Conservation (phyloP, 2,329 filamentous ascomycete genomes). For the Fusarium sp. region DNA sequence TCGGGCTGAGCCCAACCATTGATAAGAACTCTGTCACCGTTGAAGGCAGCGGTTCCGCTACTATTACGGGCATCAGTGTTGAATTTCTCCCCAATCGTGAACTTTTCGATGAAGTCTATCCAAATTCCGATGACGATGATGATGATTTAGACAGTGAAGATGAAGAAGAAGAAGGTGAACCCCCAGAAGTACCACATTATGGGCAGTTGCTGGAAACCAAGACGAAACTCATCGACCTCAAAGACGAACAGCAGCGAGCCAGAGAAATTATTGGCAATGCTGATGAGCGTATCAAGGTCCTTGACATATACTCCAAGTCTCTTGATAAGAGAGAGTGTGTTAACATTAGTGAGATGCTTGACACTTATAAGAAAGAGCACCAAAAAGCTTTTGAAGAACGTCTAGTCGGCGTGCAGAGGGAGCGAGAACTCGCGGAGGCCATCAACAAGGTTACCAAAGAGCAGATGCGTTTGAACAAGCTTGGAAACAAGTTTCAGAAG, state of each 20-base stretch:
- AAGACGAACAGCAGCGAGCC: constrained; percentile 33
- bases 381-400: constrained; percentile 54
- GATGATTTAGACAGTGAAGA: constrained; percentile 45
- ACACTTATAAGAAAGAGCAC: constrained; percentile 55
- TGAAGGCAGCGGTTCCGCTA: constrained; percentile 64
- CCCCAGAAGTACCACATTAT: constrained; percentile 29
- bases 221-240: constrained; percentile 44
- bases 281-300: constrained; percentile 50
- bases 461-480: constrained; percentile 42
- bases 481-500: constrained; percentile 40
- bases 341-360: constrained; percentile 50
- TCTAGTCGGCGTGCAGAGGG: constrained; percentile 44
- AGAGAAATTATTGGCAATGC: constrained; percentile 38
- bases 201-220: constrained; percentile 39
- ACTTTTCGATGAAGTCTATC: constrained; percentile 63
- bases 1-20: constrained; percentile 63
- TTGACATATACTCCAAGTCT: constrained; percentile 52
- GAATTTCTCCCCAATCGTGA: constrained; percentile 65
- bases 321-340: constrained; percentile 48
- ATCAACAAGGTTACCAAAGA: constrained; percentile 48
- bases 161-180: constrained; percentile 39
- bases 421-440: constrained; percentile 47
- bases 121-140: constrained; percentile 52
- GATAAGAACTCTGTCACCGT: constrained; percentile 70
- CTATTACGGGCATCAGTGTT: constrained; percentile 69